Evolutionary conservation across 768 basidiomycete species (phyloP).

Genomic region (Baorangia bicolor): DNA sequence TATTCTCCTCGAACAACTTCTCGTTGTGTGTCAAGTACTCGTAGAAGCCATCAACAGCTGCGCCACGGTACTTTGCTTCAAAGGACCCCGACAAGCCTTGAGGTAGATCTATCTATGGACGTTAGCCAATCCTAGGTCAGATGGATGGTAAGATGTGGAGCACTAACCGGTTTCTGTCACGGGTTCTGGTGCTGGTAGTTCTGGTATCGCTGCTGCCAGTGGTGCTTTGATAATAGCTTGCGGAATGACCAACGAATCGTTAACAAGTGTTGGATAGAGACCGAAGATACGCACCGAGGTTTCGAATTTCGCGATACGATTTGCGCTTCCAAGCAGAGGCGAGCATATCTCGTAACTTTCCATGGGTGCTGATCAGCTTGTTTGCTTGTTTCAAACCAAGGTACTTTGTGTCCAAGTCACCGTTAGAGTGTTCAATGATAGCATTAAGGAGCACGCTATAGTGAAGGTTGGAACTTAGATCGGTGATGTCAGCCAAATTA

Average conservation of each 20-base stretch:
- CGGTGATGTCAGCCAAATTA: neutral
- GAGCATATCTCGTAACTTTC: neutral
- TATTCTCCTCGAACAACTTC: neutral
- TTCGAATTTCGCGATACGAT: constrained; percentile 8
- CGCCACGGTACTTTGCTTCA: neutral
- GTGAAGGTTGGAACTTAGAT: neutral
- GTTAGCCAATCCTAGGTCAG: no score
- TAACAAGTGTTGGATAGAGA: no score
- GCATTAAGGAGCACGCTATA: neutral
- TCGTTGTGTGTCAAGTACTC: constrained; percentile 5
- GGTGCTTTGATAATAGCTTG: neutral
- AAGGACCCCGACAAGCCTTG: neutral
- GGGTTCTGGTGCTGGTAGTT: no score
- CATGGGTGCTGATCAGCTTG: neutral
- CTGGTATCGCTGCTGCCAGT: no score
- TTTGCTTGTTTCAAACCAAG: accelerated
- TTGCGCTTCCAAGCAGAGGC: neutral
- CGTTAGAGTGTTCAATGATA: neutral
- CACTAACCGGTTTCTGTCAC: no score
- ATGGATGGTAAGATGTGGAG: no score
- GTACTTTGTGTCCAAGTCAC: neutral
- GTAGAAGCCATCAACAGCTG: constrained; percentile 1
- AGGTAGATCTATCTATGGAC: neutral
- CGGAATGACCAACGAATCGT: no score
- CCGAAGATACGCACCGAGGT: constrained; percentile 3